Conservation (phyloP, 83 land plant species). For the Picea abies region DNA sequence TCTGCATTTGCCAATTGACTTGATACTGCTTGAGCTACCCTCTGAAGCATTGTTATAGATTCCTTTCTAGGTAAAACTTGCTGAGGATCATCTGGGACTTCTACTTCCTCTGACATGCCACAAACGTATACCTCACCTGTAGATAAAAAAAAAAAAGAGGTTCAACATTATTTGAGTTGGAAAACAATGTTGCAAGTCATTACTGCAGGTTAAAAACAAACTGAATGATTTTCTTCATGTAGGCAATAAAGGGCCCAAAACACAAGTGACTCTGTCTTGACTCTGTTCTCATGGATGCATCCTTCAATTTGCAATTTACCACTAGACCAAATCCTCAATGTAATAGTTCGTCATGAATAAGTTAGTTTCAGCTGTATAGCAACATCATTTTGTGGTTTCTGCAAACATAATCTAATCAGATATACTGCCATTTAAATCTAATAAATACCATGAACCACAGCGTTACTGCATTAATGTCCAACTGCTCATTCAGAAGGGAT, state of each 20-base stretch:
- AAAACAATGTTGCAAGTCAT: neutral
- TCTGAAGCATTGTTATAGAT: slow-evolving; percentile 73
- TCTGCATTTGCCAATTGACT: slow-evolving; percentile 68
- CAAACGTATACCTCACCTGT: slow-evolving; percentile 93
- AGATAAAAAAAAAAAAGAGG: neutral
- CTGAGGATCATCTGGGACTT: slow-evolving; percentile 76
- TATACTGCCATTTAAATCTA: neutral
- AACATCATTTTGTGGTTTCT: too few relatives aligned
- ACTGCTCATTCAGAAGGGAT: neutral
- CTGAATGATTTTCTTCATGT: neutral
- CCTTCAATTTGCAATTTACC: too few relatives aligned
- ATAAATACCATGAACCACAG: neutral
- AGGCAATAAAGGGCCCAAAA: neutral
- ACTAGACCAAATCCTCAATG: neutral
- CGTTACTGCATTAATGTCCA: neutral
- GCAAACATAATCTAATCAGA: neutral
- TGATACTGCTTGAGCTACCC: slow-evolving; percentile 80
- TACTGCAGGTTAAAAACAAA: neutral
- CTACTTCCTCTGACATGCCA: slow-evolving; percentile 82
- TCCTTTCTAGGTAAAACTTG: slow-evolving; percentile 54
- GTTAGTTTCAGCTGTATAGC: neutral
- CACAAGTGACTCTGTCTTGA: neutral
- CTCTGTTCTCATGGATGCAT: neutral
- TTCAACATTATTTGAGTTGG: neutral
- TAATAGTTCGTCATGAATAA: neutral